phyloP scores from a whole-genome alignment of 139 green algal genomes.

The Closterium sp. region DNA sequence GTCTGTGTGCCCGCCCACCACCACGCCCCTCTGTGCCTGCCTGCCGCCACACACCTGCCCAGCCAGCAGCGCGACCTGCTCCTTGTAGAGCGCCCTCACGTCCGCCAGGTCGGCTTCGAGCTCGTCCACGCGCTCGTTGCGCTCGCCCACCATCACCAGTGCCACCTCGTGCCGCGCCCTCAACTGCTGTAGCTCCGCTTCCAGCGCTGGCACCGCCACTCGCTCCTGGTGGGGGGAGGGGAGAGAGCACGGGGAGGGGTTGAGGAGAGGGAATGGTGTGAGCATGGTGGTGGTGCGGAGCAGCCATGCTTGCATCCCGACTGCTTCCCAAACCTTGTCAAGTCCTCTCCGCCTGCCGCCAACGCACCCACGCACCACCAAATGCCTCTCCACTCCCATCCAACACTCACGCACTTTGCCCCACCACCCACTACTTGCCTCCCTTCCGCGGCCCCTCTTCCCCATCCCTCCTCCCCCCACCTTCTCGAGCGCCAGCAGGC shows the following conservation, averaged over 20 bases:
- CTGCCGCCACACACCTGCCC: background rate
- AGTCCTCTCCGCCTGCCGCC: no score
- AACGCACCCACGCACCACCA: no score
- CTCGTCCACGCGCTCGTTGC: slow-evolving; percentile 52
- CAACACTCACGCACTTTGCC: background rate
- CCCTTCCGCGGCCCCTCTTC: background rate
- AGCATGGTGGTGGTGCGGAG: no score
- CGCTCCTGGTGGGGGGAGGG: background rate
- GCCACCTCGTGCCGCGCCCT: slow-evolving; percentile 51
- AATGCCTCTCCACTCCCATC: background rate
- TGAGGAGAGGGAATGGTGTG: background rate
- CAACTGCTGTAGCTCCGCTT: slow-evolving; percentile 30
- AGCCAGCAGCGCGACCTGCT: slow-evolving; percentile 37
- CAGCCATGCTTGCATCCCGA: no score
- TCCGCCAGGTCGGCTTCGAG: slow-evolving; percentile 49
- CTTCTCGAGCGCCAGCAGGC: background rate
- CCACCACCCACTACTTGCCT: background rate
- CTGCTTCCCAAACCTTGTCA: no score
- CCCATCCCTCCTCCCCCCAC: background rate
- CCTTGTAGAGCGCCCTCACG: slow-evolving; percentile 49
- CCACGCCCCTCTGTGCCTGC: no score
- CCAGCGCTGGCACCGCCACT: background rate
- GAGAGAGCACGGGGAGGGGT: background rate
- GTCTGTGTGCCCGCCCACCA: no score
- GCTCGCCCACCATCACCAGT: slow-evolving; percentile 52